phyloP scores from a whole-genome alignment of 228 moss, liverwort and hornwort species.

The Sphagnum magellanicum region DNA sequence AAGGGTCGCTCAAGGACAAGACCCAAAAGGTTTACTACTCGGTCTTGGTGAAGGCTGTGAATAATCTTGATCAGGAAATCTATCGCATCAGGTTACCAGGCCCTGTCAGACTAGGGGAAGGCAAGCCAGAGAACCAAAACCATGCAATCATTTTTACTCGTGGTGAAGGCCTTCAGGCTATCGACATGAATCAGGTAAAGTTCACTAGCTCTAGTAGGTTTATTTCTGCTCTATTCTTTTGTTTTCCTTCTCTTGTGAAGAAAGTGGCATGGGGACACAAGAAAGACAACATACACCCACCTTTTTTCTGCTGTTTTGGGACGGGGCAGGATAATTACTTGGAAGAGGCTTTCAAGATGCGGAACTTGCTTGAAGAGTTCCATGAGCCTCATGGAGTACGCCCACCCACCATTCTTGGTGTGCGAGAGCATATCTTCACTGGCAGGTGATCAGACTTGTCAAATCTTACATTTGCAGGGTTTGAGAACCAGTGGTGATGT shows the following conservation, averaged over 20 bases:
- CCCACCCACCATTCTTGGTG: slow-evolving; percentile 11
- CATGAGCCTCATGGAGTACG: slow-evolving; percentile 10
- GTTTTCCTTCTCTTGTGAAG: no score
- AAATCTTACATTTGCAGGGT: neutral
- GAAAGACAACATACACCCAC: no score
- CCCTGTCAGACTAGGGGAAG: slow-evolving; percentile 40
- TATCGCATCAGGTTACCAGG: slow-evolving; percentile 51
- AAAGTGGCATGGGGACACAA: no score
- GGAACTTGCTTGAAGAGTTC: slow-evolving; percentile 21
- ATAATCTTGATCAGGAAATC: slow-evolving; percentile 45
- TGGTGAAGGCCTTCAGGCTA: slow-evolving; percentile 50
- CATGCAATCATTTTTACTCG: slow-evolving; percentile 54
- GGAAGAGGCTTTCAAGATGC: slow-evolving; percentile 23
- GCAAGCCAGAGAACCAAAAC: slow-evolving; percentile 58
- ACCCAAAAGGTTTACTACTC: slow-evolving; percentile 43
- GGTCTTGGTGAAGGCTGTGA: slow-evolving; percentile 38
- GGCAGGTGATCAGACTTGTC: slow-evolving; percentile 8
- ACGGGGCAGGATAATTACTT: slow-evolving; percentile 14
- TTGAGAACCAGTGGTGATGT: neutral
- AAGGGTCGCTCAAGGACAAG: slow-evolving; percentile 42
- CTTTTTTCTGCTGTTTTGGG: no score
- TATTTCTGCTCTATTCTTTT: no score
- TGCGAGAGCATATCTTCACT: slow-evolving; percentile 17
- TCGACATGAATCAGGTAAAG: slow-evolving; percentile 56
- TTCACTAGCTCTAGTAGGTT: neutral